Evolutionary conservation across 2,329 filamentous ascomycete species (phyloP).

Genomic region (Paraphoma chrysanthemicola): DNA sequence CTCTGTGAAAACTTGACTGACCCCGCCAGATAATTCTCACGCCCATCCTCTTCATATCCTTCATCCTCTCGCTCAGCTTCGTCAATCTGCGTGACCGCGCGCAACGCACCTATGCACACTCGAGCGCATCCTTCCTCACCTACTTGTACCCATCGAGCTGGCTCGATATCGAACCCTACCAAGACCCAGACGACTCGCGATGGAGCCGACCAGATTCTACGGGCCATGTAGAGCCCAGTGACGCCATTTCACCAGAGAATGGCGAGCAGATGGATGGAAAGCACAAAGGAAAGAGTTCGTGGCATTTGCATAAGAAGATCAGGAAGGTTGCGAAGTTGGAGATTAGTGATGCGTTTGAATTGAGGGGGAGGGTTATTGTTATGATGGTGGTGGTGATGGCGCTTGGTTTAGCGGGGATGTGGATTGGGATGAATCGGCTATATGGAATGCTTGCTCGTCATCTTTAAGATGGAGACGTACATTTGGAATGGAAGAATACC

Average conservation of each 20-base stretch:
- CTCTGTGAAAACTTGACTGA: background rate
- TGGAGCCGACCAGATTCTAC: conserved; percentile 22
- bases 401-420: conserved; percentile 19
- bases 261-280: conserved; percentile 4
- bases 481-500: too few species aligned
- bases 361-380: conserved; percentile 63
- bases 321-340: conserved; percentile 68
- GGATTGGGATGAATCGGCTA: conserved; percentile 31
- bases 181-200: conserved; percentile 41
- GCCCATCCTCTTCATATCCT: conserved; percentile 68
- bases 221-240: conserved; percentile 30
- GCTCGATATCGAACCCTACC: conserved; percentile 54
- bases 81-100: conserved; percentile 65
- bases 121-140: conserved; percentile 22
- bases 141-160: conserved; percentile 33
- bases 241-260: conserved; percentile 19
- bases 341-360: conserved; percentile 68
- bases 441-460: too few species aligned
- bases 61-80: conserved; percentile 69
- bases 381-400: conserved; percentile 51
- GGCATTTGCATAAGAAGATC: conserved; percentile 52
- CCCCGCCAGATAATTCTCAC: conserved; percentile 60
- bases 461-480: too few species aligned
- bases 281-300: conserved; percentile 34
- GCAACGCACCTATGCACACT: conserved; percentile 52